A percentile compares a stretch with the other conserved stretches of the same genome.
Conservation (phyloP, 2,329 filamentous ascomycete species). For the Neoascochyta sp. region DNA sequence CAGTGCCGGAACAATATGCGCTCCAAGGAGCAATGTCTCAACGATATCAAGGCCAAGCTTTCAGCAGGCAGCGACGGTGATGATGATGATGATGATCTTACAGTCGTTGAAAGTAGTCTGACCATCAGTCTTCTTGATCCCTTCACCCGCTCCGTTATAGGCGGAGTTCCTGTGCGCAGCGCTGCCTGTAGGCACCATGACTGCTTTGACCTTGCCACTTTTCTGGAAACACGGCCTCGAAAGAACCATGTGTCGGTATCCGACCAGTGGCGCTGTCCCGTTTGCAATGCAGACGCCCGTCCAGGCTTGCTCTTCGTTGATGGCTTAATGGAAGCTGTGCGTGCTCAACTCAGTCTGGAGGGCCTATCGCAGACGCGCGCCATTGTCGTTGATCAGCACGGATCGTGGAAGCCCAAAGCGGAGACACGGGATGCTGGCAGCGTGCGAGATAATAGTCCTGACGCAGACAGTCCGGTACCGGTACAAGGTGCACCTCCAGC, state of each 20-base stretch:
- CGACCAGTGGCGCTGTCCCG: conserved; percentile 82
- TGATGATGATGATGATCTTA: conserved; percentile 56
- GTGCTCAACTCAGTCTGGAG: conserved; percentile 50
- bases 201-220: conserved; percentile 86
- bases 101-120: conserved; percentile 39
- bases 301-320: conserved; percentile 70
- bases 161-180: conserved; percentile 69
- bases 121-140: conserved; percentile 49
- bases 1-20: conserved; percentile 27
- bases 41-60: conserved; percentile 55
- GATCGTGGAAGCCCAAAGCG: conserved; percentile 58
- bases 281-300: conserved; percentile 73
- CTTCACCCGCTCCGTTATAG: conserved; percentile 50
- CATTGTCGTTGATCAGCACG: conserved; percentile 62
- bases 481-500: too few species aligned
- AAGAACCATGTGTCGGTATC: conserved; percentile 40
- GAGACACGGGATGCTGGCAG: conserved; percentile 12
- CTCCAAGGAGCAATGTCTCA: conserved; percentile 50
- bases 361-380: conserved; percentile 53
- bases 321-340: conserved; percentile 65
- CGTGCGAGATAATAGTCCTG: conserved; percentile 11
- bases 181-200: conserved; percentile 70
- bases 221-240: conserved; percentile 52
- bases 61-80: conserved; percentile 25
- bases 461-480: too few species aligned